phyloP scores from a whole-genome alignment of 2,329 filamentous ascomycete species.

The Aspergillus sp. region DNA sequence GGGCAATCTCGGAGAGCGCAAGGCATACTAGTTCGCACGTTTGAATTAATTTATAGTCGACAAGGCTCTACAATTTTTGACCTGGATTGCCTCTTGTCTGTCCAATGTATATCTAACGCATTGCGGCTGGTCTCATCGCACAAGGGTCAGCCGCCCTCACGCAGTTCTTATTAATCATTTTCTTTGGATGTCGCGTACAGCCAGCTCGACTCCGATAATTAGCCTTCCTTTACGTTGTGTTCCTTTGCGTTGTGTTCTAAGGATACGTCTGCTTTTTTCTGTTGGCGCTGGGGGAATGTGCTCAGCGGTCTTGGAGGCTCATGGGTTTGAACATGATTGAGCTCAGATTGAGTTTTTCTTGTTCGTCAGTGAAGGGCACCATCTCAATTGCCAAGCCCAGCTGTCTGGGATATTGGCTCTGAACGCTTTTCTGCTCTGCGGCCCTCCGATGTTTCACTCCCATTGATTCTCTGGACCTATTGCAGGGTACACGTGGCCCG shows the following conservation, averaged over 20 bases:
- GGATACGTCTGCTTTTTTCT: slow-evolving; percentile 25
- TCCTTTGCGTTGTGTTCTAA: slow-evolving; percentile 32
- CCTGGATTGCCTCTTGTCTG: slow-evolving; percentile 13
- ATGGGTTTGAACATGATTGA: slow-evolving; percentile 22
- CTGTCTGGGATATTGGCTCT: background rate
- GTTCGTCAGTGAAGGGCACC: slow-evolving; percentile 8
- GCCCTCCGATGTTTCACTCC: background rate
- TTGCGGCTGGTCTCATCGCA: slow-evolving; percentile 14
- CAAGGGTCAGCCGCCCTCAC: slow-evolving; percentile 15
- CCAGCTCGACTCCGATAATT: slow-evolving; percentile 36
- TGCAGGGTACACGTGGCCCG: slow-evolving; percentile 1
- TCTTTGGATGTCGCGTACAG: slow-evolving; percentile 25
- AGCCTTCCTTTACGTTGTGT: slow-evolving; percentile 28
- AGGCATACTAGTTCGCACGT: slow-evolving; percentile 34
- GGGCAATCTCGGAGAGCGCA: slow-evolving; percentile 61
- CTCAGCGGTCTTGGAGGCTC: slow-evolving; percentile 31
- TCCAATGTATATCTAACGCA: slow-evolving; percentile 19
- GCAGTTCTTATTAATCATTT: slow-evolving; percentile 18
- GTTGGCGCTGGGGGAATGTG: slow-evolving; percentile 38
- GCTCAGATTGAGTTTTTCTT: slow-evolving; percentile 18
- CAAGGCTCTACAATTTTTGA: background rate
- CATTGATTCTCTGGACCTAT: background rate
- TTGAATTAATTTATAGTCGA: background rate
- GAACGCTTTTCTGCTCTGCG: background rate
- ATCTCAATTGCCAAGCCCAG: background rate